A percentile compares a stretch with the other conserved stretches of the same genome.
phyloP scores from a whole-genome alignment of 2,329 filamentous ascomycete genomes.

The Coniochaeta hoffmannii region DNA sequence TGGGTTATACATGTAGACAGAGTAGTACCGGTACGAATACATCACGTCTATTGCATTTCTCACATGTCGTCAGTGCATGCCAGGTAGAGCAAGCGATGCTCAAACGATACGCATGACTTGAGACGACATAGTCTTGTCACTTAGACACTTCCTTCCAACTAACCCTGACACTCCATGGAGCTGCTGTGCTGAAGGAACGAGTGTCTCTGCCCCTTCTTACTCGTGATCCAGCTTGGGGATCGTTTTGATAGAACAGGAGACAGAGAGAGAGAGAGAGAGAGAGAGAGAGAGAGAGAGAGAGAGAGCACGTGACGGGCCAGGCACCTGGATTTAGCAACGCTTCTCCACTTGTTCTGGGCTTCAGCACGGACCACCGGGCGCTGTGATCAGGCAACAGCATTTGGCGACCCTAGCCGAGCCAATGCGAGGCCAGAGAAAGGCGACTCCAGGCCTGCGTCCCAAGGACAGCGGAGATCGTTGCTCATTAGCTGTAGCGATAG shows the following conservation, averaged over 20 bases:
- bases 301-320: not conserved
- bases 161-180: too few species aligned
- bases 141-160: too few species aligned
- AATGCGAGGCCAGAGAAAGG: conserved; percentile 2
- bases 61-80: not conserved
- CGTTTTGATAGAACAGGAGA: too few species aligned
- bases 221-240: too few species aligned
- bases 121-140: too few species aligned
- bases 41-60: not conserved
- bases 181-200: too few species aligned
- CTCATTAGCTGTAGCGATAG: conserved; percentile 5
- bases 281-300: too few species aligned
- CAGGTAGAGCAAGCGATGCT: too few species aligned
- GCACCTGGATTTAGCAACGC: not conserved
- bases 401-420: conserved; percentile 7
- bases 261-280: too few species aligned
- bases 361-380: not conserved
- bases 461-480: not conserved
- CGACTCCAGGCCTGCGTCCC: not conserved
- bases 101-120: too few species aligned
- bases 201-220: too few species aligned
- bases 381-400: conserved; percentile 13
- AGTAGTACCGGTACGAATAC: not conserved
- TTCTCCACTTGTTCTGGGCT: not conserved
- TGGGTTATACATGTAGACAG: not conserved